Percentiles rank a stretch among this genome's conserved stretches.
phyloP scores from a whole-genome alignment of 495 filamentous ascomycete genomes.

The Rostrohypoxylon terebratum region DNA sequence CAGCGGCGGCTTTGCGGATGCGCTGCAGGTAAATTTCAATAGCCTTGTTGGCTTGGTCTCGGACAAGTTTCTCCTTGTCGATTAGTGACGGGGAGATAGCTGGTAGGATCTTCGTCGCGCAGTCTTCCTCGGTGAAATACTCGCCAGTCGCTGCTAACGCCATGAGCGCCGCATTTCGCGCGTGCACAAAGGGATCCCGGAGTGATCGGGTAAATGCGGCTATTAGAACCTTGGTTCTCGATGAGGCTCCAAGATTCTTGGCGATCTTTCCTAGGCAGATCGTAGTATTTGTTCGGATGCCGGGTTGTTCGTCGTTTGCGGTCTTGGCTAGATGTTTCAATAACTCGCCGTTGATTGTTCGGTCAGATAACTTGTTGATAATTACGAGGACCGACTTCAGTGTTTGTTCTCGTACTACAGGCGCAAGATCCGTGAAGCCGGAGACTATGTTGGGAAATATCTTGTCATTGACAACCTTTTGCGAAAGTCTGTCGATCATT shows the following conservation, averaged over 20 bases:
- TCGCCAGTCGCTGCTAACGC: constrained; percentile 87
- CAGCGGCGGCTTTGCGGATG: constrained; percentile 78
- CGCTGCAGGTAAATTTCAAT: constrained; percentile 89
- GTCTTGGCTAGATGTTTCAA: constrained; percentile 93
- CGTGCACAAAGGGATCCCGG: constrained; percentile 93
- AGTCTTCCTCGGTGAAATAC: constrained; percentile 89
- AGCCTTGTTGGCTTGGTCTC: constrained; percentile 91
- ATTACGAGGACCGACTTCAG: constrained; percentile 90
- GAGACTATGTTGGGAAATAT: constrained; percentile 96
- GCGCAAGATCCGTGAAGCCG: constrained; percentile 91
- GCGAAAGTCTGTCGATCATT: constrained; percentile 91
- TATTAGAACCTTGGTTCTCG: constrained; percentile 87
- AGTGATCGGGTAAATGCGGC: constrained; percentile 91
- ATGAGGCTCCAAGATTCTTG: constrained; percentile 81
- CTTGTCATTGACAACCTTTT: constrained; percentile 93
- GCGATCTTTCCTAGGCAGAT: constrained; percentile 97
- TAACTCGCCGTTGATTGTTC: constrained; percentile 92
- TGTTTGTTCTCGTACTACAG: constrained; percentile 93
- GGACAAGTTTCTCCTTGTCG: constrained; percentile 91
- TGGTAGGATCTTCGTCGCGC: constrained; percentile 83
- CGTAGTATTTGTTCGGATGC: constrained; percentile 97
- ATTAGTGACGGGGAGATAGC: constrained; percentile 80
- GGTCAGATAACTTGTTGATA: constrained; percentile 88
- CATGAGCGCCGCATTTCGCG: constrained; percentile 86
- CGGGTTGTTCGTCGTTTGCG: constrained; percentile 96